phyloP scores from a whole-genome alignment of 441 rosid species.

The Metrosideros polymorpha region DNA sequence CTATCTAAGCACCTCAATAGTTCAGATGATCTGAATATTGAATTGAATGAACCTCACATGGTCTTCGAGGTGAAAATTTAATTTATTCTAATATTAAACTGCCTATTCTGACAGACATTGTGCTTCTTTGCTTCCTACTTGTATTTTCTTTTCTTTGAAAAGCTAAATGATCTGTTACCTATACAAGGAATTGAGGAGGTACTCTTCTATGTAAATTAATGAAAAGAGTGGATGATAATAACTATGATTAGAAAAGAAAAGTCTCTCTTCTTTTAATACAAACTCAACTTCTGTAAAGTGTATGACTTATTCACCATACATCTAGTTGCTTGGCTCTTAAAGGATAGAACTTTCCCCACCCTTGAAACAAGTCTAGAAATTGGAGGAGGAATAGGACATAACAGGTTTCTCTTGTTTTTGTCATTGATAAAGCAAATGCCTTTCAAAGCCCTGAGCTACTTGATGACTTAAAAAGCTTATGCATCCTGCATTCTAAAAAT shows the following conservation, averaged over 20 bases:
- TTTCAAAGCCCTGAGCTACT: background rate
- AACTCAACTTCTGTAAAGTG: background rate
- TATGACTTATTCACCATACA: background rate
- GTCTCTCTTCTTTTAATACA: background rate
- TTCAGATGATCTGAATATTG: conserved; percentile 75
- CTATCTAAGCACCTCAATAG: conserved; percentile 76
- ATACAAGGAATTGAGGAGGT: background rate
- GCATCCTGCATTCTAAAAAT: background rate
- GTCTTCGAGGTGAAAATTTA: conserved; percentile 66
- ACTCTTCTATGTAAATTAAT: background rate
- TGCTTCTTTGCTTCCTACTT: background rate
- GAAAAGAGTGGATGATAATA: background rate
- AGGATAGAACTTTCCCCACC: background rate
- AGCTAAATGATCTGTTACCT: background rate
- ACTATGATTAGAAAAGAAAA: background rate
- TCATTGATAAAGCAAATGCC: background rate
- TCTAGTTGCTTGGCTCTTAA: background rate
- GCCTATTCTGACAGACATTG: background rate
- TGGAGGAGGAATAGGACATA: background rate
- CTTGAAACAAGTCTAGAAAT: background rate
- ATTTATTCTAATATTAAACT: background rate
- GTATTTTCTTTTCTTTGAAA: background rate
- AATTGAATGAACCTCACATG: conserved; percentile 73
- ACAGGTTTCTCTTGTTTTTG: background rate
- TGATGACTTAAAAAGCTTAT: background rate